A percentile compares a stretch with the other conserved stretches of the same genome.
Conservation (phyloP, 2,329 filamentous ascomycete genomes). For the Dothideomycetes sp. region DNA sequence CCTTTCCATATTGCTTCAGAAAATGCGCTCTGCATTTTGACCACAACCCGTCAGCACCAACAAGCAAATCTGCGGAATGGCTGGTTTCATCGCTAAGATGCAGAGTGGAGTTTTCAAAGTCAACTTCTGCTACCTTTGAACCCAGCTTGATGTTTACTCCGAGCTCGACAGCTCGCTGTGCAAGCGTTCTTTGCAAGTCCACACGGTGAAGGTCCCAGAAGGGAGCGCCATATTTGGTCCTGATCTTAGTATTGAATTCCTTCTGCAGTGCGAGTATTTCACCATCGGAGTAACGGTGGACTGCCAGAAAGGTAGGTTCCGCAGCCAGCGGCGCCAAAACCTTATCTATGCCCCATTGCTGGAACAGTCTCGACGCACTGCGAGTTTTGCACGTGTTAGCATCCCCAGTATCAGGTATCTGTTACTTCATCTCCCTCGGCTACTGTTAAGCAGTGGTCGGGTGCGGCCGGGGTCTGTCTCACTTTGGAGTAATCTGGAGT, state of each 20-base stretch:
- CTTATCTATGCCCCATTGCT: conserved; percentile 42
- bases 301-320: conserved; percentile 41
- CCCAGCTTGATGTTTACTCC: conserved; percentile 45
- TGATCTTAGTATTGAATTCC: conserved; percentile 45
- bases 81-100: conserved; percentile 32
- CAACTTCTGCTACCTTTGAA: conserved; percentile 38
- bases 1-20: conserved; percentile 30
- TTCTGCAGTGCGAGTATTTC: conserved; percentile 42
- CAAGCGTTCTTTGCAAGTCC: conserved; percentile 49
- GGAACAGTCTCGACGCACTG: conserved; percentile 42
- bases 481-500: conserved; percentile 43
- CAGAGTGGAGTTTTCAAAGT: conserved; percentile 40
- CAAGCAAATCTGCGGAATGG: conserved; percentile 46
- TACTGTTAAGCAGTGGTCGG: conserved; percentile 17
- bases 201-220: conserved; percentile 54
- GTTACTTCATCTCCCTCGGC: not conserved
- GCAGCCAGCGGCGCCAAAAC: conserved; percentile 30
- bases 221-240: conserved; percentile 46
- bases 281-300: conserved; percentile 45
- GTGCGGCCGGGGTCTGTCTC: conserved; percentile 16
- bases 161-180: conserved; percentile 42
- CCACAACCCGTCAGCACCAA: conserved; percentile 58
- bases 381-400: conserved; percentile 1
- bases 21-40: conserved; percentile 46
- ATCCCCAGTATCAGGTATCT: not conserved